Evolutionary conservation across 768 basidiomycete genomes (phyloP), one percentile per base, ranked within the genome.

Genomic region (Boletus fagicola): DNA sequence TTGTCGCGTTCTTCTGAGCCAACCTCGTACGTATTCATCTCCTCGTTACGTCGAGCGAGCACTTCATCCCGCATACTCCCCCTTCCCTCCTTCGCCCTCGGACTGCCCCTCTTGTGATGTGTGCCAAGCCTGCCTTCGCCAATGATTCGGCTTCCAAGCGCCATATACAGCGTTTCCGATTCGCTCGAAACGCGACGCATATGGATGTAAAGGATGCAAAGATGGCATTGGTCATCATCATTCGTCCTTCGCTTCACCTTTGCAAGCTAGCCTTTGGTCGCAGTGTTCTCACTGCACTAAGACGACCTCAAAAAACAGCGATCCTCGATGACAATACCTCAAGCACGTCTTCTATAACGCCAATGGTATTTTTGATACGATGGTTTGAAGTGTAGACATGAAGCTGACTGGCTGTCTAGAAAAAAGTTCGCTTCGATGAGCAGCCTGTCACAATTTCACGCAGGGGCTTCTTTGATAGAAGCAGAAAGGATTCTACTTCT

Each of bases 361-460:
- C 45, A 28, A 69, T 71, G 63, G 70, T 72, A 11, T 30, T 31
- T 54, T 43, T 9, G 10, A 28, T 30, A n/a, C 15, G 0, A 30
- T 22, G 1, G 1, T 44, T 43, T 26, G 2, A 47, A 24, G 20
- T 13, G 49, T 49, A 15, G 5, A 36, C 30, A 18, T 20, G 16
- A 50, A 38, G 4, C 45, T 65, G 44, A 68, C 46, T 33, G 10
- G 0, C 22, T 30, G 13, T 51, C 15, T 20, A 60, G 56, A 65
- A 71, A 44, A 57, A 47, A 40, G 70, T 71, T 48, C 70, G 71
- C 52, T 71, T 71, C 15, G 28, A 69, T 50, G 65, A 67, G 15
- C 62, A 51, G 13, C 71, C 70, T n/a, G 39, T 65, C 20, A 61
- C 66, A 36, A 65, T 69, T 36, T 58, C 63, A 10, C 60, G 57